Percentiles rank a stretch among this genome's conserved stretches.
Evolutionary conservation across 1,284 basidiomycete genomes (phyloP).

Genomic region (Ceratobasidium sp.): DNA sequence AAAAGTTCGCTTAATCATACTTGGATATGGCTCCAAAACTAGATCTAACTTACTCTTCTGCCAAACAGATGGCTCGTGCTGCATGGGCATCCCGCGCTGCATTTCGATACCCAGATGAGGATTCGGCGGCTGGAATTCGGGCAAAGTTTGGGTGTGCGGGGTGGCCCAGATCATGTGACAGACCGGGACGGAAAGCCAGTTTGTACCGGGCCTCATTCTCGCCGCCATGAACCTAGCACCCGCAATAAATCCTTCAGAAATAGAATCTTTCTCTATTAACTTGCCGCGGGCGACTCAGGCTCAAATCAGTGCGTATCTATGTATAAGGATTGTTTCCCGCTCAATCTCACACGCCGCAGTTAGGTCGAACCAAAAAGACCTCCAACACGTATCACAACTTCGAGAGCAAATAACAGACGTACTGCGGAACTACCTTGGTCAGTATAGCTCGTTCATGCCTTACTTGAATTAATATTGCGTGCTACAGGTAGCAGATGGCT

Average conservation of each 20-base stretch:
- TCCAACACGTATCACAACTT: slow-evolving; percentile 78
- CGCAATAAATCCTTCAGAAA: not conserved
- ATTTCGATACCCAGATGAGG: slow-evolving; percentile 50
- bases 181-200: slow-evolving; percentile 2
- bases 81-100: slow-evolving; percentile 58
- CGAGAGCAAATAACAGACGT: slow-evolving; percentile 81
- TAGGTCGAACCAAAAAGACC: slow-evolving; percentile 85
- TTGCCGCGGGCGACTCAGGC: slow-evolving; percentile 83
- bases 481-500: slow-evolving; percentile 83
- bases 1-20: not conserved
- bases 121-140: slow-evolving; percentile 32
- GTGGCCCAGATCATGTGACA: slow-evolving; percentile 18
- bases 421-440: slow-evolving; percentile 81
- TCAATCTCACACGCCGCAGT: slow-evolving; percentile 61
- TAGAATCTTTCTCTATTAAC: slow-evolving; percentile 44
- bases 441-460: slow-evolving; percentile 50
- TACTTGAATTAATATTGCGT: slow-evolving; percentile 16
- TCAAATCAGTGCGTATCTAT: slow-evolving; percentile 76
- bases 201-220: slow-evolving; percentile 30
- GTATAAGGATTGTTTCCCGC: not conserved
- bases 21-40: not conserved
- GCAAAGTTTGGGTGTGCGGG: slow-evolving; percentile 21
- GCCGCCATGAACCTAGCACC: not conserved
- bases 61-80: slow-evolving; percentile 70
- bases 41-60: slow-evolving; percentile 69